A percentile compares a stretch with the other conserved stretches of the same genome.
These are phyloP conservation scores for Bidens hawaiensis DNA, from an alignment of 140 eudicot genomes.

Conservation along the genomic window DNA sequence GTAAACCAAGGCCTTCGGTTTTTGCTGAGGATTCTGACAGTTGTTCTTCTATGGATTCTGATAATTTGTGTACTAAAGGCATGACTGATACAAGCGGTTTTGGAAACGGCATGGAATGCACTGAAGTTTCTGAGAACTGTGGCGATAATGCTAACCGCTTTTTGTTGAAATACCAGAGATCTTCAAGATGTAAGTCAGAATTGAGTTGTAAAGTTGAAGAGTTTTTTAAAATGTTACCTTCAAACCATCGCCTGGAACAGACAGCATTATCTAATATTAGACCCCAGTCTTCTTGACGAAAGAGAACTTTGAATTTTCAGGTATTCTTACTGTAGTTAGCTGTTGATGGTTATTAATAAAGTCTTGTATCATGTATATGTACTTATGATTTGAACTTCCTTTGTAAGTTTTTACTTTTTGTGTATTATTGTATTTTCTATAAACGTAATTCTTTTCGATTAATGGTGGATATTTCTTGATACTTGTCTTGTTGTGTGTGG, in stretches of 20 bases:
- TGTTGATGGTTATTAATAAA: background rate
- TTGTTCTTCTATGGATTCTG: constrained; percentile 24
- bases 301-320: constrained; percentile 28
- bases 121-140: constrained; percentile 18
- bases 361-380: background rate
- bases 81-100: constrained; percentile 19
- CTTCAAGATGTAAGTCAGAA: constrained; percentile 16
- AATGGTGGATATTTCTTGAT: constrained; percentile 12
- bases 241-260: constrained; percentile 20
- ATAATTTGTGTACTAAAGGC: constrained; percentile 14
- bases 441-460: constrained; percentile 13
- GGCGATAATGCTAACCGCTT: constrained; percentile 27
- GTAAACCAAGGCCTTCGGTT: constrained; percentile 23
- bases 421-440: background rate
- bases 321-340: constrained; percentile 34
- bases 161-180: constrained; percentile 45
- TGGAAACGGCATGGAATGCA: constrained; percentile 23
- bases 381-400: constrained; percentile 9
- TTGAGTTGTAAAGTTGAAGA: constrained; percentile 25
- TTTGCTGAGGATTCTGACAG: constrained; percentile 15
- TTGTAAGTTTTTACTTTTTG: constrained; percentile 17
- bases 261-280: constrained; percentile 21
- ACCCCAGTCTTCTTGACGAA: constrained; percentile 21
- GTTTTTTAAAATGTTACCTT: constrained; percentile 24
- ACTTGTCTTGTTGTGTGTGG: background rate